These are phyloP conservation scores for Carex sylvatica DNA, from an alignment of 202 grass and related monocot genomes.

Conservation along the genomic window DNA sequence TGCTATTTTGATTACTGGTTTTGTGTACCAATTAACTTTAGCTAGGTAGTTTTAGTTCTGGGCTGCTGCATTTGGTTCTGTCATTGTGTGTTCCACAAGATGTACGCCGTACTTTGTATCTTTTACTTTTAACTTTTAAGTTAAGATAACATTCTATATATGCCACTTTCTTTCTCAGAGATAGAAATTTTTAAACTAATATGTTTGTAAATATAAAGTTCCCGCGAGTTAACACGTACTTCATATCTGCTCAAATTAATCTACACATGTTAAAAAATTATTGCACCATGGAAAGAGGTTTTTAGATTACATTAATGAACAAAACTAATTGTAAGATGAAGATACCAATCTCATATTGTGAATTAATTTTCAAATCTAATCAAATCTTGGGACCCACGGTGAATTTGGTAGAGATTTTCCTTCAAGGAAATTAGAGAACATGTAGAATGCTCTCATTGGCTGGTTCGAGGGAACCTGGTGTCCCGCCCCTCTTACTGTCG, in stretches of 20 bases:
- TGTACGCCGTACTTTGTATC: not conserved
- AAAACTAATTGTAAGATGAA: not conserved
- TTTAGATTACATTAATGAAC: not conserved
- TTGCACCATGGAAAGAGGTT: not conserved
- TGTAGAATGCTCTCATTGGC: slow-evolving; percentile 37
- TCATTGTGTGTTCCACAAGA: not conserved
- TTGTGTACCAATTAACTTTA: not conserved
- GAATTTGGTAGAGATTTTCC: slow-evolving; percentile 43
- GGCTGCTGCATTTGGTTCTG: not conserved
- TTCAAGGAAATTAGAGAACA: slow-evolving; percentile 56
- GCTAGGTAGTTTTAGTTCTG: not conserved
- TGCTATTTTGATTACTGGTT: not conserved
- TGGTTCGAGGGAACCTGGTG: slow-evolving; percentile 50
- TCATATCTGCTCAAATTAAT: not conserved
- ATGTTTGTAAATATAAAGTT: not conserved
- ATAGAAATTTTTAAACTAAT: not conserved
- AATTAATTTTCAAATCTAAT: slow-evolving; percentile 13
- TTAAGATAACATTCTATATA: not conserved
- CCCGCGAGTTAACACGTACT: no score
- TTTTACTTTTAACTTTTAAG: not conserved
- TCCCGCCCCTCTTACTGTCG: slow-evolving; percentile 49
- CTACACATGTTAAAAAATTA: not conserved
- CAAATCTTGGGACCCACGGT: not conserved
- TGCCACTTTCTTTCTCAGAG: not conserved
- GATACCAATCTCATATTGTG: not conserved